Base-by-base conservation (phyloP, 768 basidiomycete genomes). In the Jaapia argillacea region DNA sequence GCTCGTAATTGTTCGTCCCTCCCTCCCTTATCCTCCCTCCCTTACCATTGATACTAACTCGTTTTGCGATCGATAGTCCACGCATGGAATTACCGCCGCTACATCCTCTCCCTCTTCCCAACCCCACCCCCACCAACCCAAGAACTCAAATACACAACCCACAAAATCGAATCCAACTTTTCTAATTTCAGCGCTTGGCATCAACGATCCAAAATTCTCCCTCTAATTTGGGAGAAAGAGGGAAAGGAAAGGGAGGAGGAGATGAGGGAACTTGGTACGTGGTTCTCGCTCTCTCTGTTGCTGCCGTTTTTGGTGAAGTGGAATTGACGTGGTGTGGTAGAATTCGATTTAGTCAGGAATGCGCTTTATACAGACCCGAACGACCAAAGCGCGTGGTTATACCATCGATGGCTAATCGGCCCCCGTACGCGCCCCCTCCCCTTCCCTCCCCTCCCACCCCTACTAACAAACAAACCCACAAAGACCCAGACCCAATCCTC, bases 181-280 rank as follows among this genome's bases (percentile, higher is more conserved):
- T 94, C 90, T 25, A 98, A 99, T 59, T 98, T 96, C 58, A 94
- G 91, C 49, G 96, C 96, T 18, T 99, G 96, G 96, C 96, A 99
- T 60, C 92, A 96, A 52, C 79, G 96, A 25, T 88, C 90, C 1
- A 94, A 91, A 55, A 69, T 91, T 5, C 67, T 87, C 23, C 57
- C 70, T 0, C 70, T 69, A 3, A 55, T 93, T 14, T 90, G 87
- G 84, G 70, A 68, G 26, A 58, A 58, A 24, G 77, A 74, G 14
- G 65, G 70, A 48, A 54, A 75, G 10, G 72, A 81, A 43, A 66
- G 71, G 41, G 42, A 54, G 12, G 68, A 72, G 53, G 76, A 75
- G 26, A 77, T 76, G 52, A 79, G 88, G 54, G 70, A 80, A n/a
- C n/a, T n/a, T n/a, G n/a, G n/a, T n/a, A n/a, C n/a, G n/a, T n/a